phyloP scores from a whole-genome alignment of 352 stramenopile species.

The Phytophthora fragariae region DNA sequence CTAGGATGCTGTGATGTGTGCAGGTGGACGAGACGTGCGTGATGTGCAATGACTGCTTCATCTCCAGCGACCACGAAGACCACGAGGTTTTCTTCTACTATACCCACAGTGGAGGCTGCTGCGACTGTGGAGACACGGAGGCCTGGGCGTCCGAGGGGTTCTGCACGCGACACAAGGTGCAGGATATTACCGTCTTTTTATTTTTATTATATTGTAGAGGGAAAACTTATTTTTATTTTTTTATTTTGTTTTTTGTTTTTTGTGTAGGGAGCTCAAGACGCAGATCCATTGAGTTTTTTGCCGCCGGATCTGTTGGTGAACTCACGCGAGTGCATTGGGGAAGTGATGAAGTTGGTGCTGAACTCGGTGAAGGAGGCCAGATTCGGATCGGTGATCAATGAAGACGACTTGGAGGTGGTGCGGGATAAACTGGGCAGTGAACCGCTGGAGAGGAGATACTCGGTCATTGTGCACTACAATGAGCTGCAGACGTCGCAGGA shows the following conservation, averaged over 20 bases:
- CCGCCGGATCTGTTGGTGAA: slow-evolving; percentile 63
- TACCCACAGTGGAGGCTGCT: slow-evolving; percentile 96
- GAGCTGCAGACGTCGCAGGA: slow-evolving; percentile 92
- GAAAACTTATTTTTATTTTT: slow-evolving; percentile 2
- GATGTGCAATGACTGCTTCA: slow-evolving; percentile 98
- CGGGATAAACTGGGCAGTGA: slow-evolving; percentile 59
- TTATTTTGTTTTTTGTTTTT: slow-evolving; percentile 7
- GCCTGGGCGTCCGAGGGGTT: slow-evolving; percentile 96
- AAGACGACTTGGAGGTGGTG: slow-evolving; percentile 57
- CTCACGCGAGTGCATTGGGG: slow-evolving; percentile 63
- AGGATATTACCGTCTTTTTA: not conserved
- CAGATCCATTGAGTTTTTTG: slow-evolving; percentile 65
- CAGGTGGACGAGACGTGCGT: slow-evolving; percentile 96
- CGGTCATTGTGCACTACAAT: slow-evolving; percentile 94
- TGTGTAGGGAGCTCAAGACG: slow-evolving; percentile 74
- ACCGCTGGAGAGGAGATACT: slow-evolving; percentile 75
- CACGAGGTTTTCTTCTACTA: slow-evolving; percentile 96
- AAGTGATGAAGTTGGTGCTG: slow-evolving; percentile 78
- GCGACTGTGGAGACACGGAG: slow-evolving; percentile 97
- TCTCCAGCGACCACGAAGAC: slow-evolving; percentile 93
- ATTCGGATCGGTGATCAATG: slow-evolving; percentile 62
- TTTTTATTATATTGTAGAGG: not conserved
- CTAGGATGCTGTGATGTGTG: slow-evolving; percentile 35
- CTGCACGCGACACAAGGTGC: slow-evolving; percentile 92
- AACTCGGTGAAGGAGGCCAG: slow-evolving; percentile 71